phyloP scores from a whole-genome alignment of 345 rosid species.

The Euphorbia tirucalli region DNA sequence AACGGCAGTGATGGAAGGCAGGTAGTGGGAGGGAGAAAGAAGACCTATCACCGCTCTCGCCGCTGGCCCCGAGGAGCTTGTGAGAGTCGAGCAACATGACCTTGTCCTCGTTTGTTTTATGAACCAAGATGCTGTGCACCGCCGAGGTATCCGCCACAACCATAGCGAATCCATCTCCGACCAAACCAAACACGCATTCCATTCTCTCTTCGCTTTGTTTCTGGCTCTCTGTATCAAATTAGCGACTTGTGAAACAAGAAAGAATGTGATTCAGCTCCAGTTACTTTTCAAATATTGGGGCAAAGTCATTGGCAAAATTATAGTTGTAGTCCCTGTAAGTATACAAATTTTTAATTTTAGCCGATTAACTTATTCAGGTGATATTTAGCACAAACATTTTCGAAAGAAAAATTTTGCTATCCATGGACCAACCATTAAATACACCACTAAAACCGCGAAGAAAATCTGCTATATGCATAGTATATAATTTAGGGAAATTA shows the following conservation, averaged over 20 bases:
- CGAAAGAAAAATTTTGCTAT: too few species aligned
- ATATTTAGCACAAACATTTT: too few species aligned
- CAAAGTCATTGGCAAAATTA: too few species aligned
- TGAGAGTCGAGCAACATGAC: slow-evolving; percentile 95
- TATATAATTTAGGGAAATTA: too few species aligned
- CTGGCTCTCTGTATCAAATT: neutral
- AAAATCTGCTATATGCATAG: too few species aligned
- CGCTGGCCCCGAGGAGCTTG: slow-evolving; percentile 91
- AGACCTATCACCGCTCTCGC: slow-evolving; percentile 90
- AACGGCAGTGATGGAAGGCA: neutral
- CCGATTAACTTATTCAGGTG: too few species aligned
- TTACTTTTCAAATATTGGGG: too few species aligned
- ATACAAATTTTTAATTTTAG: too few species aligned
- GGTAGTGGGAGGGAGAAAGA: neutral
- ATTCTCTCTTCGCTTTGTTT: slow-evolving; percentile 22
- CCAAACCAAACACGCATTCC: slow-evolving; percentile 96
- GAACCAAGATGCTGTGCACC: slow-evolving; percentile 80
- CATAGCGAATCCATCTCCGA: slow-evolving; percentile 78
- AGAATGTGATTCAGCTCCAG: neutral
- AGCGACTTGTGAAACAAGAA: slow-evolving; percentile 6
- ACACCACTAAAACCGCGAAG: too few species aligned
- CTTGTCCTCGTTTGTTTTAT: slow-evolving; percentile 91
- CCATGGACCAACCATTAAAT: too few species aligned
- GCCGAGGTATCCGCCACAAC: slow-evolving; percentile 90
- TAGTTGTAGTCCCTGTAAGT: too few species aligned